Percentiles rank a stretch among this genome's conserved stretches.
phyloP scores from a whole-genome alignment of 306 rosid species.

The Arachis hypogaea region DNA sequence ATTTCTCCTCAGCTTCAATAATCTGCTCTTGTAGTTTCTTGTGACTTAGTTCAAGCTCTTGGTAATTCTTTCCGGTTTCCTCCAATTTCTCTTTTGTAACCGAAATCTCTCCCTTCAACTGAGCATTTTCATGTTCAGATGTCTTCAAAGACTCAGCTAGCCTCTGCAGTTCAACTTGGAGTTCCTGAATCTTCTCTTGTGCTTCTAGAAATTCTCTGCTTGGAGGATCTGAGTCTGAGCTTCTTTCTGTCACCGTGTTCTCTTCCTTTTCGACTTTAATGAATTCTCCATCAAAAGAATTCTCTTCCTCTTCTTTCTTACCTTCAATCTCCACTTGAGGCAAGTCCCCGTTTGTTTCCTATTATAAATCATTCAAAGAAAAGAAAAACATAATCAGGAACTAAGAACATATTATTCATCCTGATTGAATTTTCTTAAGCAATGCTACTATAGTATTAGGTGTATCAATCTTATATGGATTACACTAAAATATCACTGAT shows the following conservation, averaged over 20 bases:
- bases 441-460: background rate
- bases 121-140: conserved; percentile 74
- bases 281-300: conserved; percentile 85
- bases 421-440: conserved; percentile 17
- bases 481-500: conserved; percentile 18
- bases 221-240: conserved; percentile 56
- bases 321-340: conserved; percentile 44
- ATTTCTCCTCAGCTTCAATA: conserved; percentile 65
- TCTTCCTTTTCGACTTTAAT: conserved; percentile 91
- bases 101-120: conserved; percentile 69
- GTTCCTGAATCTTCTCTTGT: conserved; percentile 80
- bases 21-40: conserved; percentile 70
- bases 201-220: conserved; percentile 85
- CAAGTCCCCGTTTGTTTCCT: conserved; percentile 61
- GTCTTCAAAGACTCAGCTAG: conserved; percentile 65
- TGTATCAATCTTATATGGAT: background rate
- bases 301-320: conserved; percentile 88
- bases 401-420: background rate
- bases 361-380: conserved; percentile 29
- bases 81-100: conserved; percentile 65
- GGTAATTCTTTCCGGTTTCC: conserved; percentile 62
- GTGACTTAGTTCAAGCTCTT: conserved; percentile 63
- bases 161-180: conserved; percentile 66
- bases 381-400: background rate
- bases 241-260: conserved; percentile 52